Evolutionary conservation across 1,284 basidiomycete species (phyloP), one percentile per base, ranked within the genome.

Genomic region (Ustilago bromivora): DNA sequence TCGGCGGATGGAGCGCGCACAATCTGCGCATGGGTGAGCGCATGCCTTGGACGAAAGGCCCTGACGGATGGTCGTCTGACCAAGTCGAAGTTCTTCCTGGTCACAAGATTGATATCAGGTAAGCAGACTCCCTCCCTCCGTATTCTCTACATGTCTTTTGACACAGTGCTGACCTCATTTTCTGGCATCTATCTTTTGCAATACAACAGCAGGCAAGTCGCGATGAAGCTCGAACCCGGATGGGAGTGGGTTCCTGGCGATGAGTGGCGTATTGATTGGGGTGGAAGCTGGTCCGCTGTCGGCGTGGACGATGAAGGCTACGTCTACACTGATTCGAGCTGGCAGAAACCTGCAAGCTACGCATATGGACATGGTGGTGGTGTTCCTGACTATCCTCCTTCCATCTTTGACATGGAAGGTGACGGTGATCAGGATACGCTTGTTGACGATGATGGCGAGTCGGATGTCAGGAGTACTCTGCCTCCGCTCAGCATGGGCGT

Each of bases 251-350:
- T 86, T 28, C 70, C 80, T 2, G 82, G 81, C 19, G 84, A 86
- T 31, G 80, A 82, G 7, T 86, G 84, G 84, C 69, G 84, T n/a
- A 85, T 86, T 63, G 84, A 86, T 59, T 85, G 82, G 82, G 75
- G 81, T 11, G 84, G 84, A 1, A 61, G 62, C 35, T 86, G 84
- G 84, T 82, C 82, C 17, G 58, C 74, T 6, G 81, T 84, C 8
- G 84, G 83, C 32, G 84, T 79, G 23, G 84, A 86, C 46, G 73
- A 78, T 31, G 66, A 82, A 19, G 84, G 84, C 11, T 86, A 78
- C 65, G 79, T 84, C 15, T 86, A 85, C 66, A 85, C 84, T 12
- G 82, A 86, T 61, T 19, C 66, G 4, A 79, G 79, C 19, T 86
- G 84, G 84, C 82, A 82, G 61, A 79, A 76, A 19, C 83, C 84